Evolutionary conservation across 2,329 filamentous ascomycete species (phyloP), one percentile per base, ranked within the genome.

Genomic region (Penicillium concentricum): DNA sequence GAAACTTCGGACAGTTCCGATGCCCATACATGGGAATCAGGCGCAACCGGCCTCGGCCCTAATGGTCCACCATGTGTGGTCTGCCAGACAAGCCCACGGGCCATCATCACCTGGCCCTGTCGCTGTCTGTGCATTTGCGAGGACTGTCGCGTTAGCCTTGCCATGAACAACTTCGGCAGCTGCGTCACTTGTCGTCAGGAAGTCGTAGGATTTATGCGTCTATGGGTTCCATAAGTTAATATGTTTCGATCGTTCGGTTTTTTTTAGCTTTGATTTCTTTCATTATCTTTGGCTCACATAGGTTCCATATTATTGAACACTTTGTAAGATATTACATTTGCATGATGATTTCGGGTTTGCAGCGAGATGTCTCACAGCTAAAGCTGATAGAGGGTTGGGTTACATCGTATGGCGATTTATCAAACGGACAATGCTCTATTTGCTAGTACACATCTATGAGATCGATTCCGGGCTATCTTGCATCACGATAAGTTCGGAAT

Each of bases 141-240:
- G 72, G 94, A 97, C 64, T 97, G 94, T 71, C 83, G 94, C 32
- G 90, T 97, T 35, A 93, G 91, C 42, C 81, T 97, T 60, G 94
- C 94, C 4, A 92, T 96, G 86, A 95, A 97, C 72, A 97, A 97
- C 72, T 97, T 96, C 72, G 91, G 92, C 62, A 95, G 91, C 70
- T 99, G 94, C 71, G 92, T 97, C 38, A 97, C 93, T 68, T 97
- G 94, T 73, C 84, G 94, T 49, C 85, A 91, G 55, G 89, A 94
- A 66, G 91, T 97, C 30, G 85, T 86, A 54, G 94, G 92, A 53
- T 97, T 96, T 74, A 92, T 91, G 64, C 85, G 91, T 65, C 86
- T 99, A 58, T 99, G 90, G 79, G 92, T 97, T 39, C 94, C 94
- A 34, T 79, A 47, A 61, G 3, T n/a, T 12, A 24, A 5, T 32